Conservation (phyloP, 768 basidiomycete species). For the Rubroboletus satanas region DNA sequence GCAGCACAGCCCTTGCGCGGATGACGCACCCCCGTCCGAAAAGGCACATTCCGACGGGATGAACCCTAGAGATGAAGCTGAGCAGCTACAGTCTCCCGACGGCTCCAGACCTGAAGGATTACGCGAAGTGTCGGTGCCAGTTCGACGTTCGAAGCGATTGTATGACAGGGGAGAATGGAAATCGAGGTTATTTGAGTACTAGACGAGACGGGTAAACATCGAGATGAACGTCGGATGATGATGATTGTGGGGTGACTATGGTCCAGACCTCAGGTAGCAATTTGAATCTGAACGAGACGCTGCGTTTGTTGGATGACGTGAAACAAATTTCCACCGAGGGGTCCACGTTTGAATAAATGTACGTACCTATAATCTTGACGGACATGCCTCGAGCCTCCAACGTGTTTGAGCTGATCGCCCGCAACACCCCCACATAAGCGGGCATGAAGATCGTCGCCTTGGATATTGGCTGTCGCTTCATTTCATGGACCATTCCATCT, state of each 20-base stretch:
- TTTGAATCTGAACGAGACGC: not conserved
- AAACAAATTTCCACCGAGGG: not conserved
- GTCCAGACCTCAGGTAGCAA: not conserved
- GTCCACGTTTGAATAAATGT: not conserved
- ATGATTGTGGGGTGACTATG: not conserved
- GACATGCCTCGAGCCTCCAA: slow-evolving; percentile 3
- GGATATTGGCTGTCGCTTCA: not conserved
- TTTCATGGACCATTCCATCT: not conserved
- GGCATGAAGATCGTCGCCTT: not conserved
- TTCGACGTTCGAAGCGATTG: not conserved
- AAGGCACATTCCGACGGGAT: not conserved
- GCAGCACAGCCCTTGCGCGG: not conserved
- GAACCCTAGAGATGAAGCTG: not conserved
- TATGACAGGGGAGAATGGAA: slow-evolving; percentile 9
- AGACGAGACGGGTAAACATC: not conserved
- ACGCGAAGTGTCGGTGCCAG: not conserved
- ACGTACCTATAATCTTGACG: not conserved
- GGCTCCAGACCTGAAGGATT: not conserved
- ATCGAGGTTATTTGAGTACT: slow-evolving; percentile 5
- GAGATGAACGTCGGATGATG: not conserved
- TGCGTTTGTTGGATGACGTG: not conserved
- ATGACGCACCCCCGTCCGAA: not conserved
- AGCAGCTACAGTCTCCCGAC: not conserved
- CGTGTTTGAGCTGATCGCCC: not conserved
- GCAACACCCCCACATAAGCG: too few species aligned